phyloP scores from a whole-genome alignment of 805 yeast species.

The Teunomyces kruisii region DNA sequence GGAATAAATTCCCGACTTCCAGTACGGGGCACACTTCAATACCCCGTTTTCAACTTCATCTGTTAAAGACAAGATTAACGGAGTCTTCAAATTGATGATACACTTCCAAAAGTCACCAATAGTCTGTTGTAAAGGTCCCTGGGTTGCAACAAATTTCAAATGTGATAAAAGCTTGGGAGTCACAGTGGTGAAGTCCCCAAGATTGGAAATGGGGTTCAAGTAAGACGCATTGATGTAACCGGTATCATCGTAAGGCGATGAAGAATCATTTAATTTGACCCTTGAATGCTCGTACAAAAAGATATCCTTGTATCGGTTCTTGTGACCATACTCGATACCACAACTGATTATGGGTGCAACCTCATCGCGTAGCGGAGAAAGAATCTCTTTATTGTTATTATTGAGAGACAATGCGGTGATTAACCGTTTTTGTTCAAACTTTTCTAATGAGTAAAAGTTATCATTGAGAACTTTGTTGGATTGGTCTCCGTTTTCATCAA shows the following conservation, averaged over 20 bases:
- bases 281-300: conserved; percentile 85
- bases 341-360: conserved; percentile 53
- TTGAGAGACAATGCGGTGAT: conserved; percentile 31
- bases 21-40: conserved; percentile 75
- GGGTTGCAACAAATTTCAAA: conserved; percentile 65
- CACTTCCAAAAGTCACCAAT: conserved; percentile 84
- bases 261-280: conserved; percentile 49
- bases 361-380: conserved; percentile 11
- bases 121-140: conserved; percentile 80
- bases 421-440: conserved; percentile 66
- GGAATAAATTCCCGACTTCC: conserved; percentile 61
- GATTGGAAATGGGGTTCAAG: conserved; percentile 22
- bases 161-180: conserved; percentile 9
- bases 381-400: not conserved
- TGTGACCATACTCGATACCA: conserved; percentile 69
- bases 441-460: conserved; percentile 65
- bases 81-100: conserved; percentile 59
- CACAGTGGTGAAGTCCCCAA: conserved; percentile 10
- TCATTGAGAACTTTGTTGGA: conserved; percentile 16
- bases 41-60: conserved; percentile 73
- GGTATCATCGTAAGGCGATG: conserved; percentile 17
- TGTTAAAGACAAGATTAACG: conserved; percentile 73
- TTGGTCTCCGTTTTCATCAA: not conserved
- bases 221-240: conserved; percentile 91
- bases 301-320: conserved; percentile 81